Conservation (phyloP, 2,329 filamentous ascomycete genomes). For the Pseudocercospora musae region DNA sequence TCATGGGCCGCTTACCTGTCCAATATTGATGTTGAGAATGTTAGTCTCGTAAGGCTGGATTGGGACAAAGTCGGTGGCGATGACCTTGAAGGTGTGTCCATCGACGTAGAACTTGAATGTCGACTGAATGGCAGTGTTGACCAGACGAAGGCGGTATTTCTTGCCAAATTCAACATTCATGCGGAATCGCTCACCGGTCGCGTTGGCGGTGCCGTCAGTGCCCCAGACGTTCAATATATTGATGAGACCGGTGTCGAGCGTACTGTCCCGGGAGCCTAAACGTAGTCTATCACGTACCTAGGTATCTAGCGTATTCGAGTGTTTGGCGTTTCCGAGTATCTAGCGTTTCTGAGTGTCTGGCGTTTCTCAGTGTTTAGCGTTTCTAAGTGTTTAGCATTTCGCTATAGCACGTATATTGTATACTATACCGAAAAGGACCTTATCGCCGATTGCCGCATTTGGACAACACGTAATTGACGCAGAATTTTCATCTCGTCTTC, state of each 20-base stretch:
- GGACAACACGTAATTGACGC: too few species aligned
- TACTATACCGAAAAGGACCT: too few species aligned
- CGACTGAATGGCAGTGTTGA: conserved; percentile 39
- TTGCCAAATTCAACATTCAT: conserved; percentile 29
- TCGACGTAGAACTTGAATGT: conserved; percentile 46
- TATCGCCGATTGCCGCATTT: too few species aligned
- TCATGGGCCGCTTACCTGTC: conserved; percentile 6
- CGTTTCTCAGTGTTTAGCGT: too few species aligned
- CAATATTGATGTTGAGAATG: conserved; percentile 38
- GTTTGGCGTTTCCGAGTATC: too few species aligned
- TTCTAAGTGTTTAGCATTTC: too few species aligned
- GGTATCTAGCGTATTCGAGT: too few species aligned
- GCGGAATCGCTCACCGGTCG: conserved; percentile 27
- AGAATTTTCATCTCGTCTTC: too few species aligned
- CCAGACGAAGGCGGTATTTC: conserved; percentile 32
- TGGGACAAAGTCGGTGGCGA: conserved; percentile 39
- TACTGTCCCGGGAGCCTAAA: too few species aligned
- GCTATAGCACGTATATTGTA: too few species aligned
- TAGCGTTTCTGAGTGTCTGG: too few species aligned
- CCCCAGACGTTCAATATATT: conserved; percentile 44
- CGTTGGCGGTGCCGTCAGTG: conserved; percentile 16
- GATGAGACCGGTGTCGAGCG: conserved; percentile 45
- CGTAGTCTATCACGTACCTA: too few species aligned
- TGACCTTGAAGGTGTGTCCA: conserved; percentile 40
- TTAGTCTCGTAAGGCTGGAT: conserved; percentile 39